Conservation (phyloP, 1,139 yeast genomes). For the Geotrichum citri-aurantii region DNA sequence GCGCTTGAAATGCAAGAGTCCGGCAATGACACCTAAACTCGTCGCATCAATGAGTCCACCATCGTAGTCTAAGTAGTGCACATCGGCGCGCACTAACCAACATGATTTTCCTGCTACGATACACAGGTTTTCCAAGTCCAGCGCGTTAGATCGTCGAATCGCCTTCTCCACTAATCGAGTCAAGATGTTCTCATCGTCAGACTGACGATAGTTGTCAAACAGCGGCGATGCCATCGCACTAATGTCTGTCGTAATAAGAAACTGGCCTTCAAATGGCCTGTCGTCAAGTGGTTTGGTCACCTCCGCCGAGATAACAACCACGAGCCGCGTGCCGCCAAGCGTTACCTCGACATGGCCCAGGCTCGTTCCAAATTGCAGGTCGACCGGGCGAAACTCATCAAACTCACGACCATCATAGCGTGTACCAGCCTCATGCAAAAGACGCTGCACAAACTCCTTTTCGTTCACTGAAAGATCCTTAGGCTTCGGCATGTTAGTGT, state of each 20-base stretch:
- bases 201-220: slow-evolving; percentile 66
- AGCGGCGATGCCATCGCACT: slow-evolving; percentile 84
- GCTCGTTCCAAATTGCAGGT: slow-evolving; percentile 58
- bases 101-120: slow-evolving; percentile 86
- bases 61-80: slow-evolving; percentile 81
- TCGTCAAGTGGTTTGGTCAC: slow-evolving; percentile 83
- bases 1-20: slow-evolving; percentile 70
- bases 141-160: slow-evolving; percentile 79
- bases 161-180: slow-evolving; percentile 86
- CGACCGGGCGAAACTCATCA: slow-evolving; percentile 57
- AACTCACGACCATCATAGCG: slow-evolving; percentile 67
- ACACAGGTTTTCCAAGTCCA: slow-evolving; percentile 85
- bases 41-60: slow-evolving; percentile 91
- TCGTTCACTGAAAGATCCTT: slow-evolving; percentile 65
- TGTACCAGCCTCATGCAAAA: slow-evolving; percentile 51
- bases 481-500: slow-evolving; percentile 48
- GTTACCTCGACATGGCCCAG: slow-evolving; percentile 76
- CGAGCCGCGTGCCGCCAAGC: slow-evolving; percentile 66
- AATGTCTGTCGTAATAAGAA: slow-evolving; percentile 76
- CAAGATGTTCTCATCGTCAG: slow-evolving; percentile 73
- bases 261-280: slow-evolving; percentile 89
- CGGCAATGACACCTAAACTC: slow-evolving; percentile 85
- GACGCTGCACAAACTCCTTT: slow-evolving; percentile 52
- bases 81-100: slow-evolving; percentile 86
- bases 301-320: slow-evolving; percentile 73